Evolutionary conservation across 1,139 yeast genomes (phyloP), one percentile per base, ranked within the genome.

Genomic region (Candida buenavistaensis): DNA sequence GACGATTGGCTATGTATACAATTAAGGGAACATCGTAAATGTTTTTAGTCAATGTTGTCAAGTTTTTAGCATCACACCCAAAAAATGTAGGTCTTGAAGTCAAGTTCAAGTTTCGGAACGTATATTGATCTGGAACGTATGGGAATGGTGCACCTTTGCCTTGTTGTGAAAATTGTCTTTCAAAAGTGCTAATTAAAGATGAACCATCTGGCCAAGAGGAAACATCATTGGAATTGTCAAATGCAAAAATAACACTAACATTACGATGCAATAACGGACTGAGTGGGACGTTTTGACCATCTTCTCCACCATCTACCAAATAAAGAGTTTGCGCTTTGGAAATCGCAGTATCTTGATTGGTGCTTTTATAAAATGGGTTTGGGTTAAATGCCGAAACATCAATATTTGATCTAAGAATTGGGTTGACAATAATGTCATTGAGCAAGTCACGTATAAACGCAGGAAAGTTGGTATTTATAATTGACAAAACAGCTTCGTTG

Each of bases 311-410:
- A 39, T 59, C 66, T 4, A 47, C 55, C 35, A 60, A 47, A 36
- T 39, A 54, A 30, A 61, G 45, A 2, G 60, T 46, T 2, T 43
- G 38, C 34, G 54, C 49, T 9, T 39, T 25, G 8, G 46, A 37
- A 19, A 57, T 48, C 9, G 50, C 14, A 5, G 34, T 37, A 21
- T 30, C 19, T n/a, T 35, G 36, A 31, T 51, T 48, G 26, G 45
- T 40, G 9, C 65, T 54, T 25, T 48, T 44, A 14, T 54, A 66
- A 50, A 76, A 76, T 21, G 82, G 80, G 43, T 75, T 75, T 21
- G 81, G 81, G 12, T 48, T 46, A 46, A 66, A 72, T 35, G 59
- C 59, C 22, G 66, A 78, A 47, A 68, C 48, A 43, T 68, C 74
- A n/a, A 50, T 54, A 23, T 50, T 43, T 3, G 31, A 25, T n/a